Evolutionary conservation across 495 filamentous ascomycete species (phyloP).

Genomic region (Pyrenula aspistea): DNA sequence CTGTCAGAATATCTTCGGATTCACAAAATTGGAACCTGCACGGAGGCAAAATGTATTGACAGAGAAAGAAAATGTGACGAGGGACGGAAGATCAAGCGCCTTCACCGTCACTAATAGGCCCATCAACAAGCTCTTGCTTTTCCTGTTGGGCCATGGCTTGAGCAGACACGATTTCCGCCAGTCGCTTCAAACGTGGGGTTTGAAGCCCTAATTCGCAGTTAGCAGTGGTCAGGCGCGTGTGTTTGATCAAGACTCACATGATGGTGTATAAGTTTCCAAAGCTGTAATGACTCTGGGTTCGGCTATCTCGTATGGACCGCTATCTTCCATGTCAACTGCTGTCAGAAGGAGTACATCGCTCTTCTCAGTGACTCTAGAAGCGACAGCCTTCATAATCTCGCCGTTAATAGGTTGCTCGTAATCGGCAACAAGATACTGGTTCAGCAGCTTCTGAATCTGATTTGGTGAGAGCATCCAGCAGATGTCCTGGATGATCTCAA

Average conservation of each 20-base stretch:
- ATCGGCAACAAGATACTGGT: constrained; percentile 97
- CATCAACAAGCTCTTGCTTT: constrained; percentile 43
- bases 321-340: constrained; percentile 98
- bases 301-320: constrained; percentile 97
- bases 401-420: constrained; percentile 99
- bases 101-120: background rate
- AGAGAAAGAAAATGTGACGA: background rate
- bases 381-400: constrained; percentile 99
- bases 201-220: constrained; percentile 60
- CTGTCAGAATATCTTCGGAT: background rate
- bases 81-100: background rate
- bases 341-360: constrained; percentile 86
- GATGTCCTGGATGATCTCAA: constrained; percentile 99
- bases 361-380: constrained; percentile 95
- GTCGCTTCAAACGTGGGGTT: constrained; percentile 83
- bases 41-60: background rate
- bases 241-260: constrained; percentile 47
- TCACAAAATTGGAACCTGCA: background rate
- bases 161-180: constrained; percentile 94
- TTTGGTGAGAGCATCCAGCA: constrained; percentile 99
- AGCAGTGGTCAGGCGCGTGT: constrained; percentile 2
- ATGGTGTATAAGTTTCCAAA: constrained; percentile 94
- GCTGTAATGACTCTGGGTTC: constrained; percentile 93
- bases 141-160: constrained; percentile 92
- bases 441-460: constrained; percentile 97